Evolutionary conservation across 1,139 yeast species (phyloP), one percentile per base, ranked within the genome.

Genomic region (Debaryomyces psychrophilus): DNA sequence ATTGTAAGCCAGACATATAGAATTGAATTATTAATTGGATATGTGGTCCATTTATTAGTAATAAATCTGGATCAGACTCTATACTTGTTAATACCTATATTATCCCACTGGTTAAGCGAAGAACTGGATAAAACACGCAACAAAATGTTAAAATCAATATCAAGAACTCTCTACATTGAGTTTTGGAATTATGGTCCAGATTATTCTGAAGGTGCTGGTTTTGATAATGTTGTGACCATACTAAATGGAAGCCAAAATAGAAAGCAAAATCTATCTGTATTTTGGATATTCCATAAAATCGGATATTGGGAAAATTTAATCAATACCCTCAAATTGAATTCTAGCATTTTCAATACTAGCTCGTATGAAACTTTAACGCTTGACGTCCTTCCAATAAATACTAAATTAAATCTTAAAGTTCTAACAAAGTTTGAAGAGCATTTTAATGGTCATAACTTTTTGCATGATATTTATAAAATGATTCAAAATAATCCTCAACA

Each of bases 41-140:
- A 73, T 51, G 50, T 73, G 9, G 44, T 69, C 4, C 73, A 70
- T 43, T 49, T 73, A 20, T 46, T 72, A 5, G 62, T 65, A 6
- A 57, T 72, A 48, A 65, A 72, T 47, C 73, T 70, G 71, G 58
- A 59, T 14, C 59, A 52, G 46, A 50, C 62, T 9, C 53, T 71
- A 28, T 71, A 60, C 48, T 44, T 65, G 35, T 54, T 73, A 34
- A 53, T 71, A 1, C 78, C 78, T 0, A 62, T 64, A 0, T 47
- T 72, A 8, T 52, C 70, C 1, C 76, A 71, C 42, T 72, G 77
- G 77, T 56, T 71, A 8, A 52, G 58, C 31, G 76, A 71, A 43
- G 60, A 63, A 29, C 53, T 38, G 29, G 23, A 23, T 5, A 37
- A 36, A 8, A 39, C 49, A 1, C 44, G 44, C 2, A 48, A 42